Conservation (phyloP, 2,329 filamentous ascomycete genomes). For the Trichoderma aggressivum region DNA sequence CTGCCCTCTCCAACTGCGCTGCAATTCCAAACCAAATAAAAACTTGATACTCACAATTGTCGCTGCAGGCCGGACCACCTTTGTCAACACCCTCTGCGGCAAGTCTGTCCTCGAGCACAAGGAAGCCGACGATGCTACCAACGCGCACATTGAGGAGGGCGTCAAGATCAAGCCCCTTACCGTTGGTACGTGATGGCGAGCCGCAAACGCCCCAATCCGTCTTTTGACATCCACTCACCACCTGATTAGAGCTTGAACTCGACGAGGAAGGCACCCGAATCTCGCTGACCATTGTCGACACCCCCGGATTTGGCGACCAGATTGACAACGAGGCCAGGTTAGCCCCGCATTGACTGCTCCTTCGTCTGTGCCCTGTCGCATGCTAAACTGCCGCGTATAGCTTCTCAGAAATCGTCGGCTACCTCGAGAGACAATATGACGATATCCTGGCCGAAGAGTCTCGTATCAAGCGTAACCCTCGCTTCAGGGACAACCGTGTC, state of each 20-base stretch:
- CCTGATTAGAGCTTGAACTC: conserved; percentile 73
- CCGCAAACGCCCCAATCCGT: not conserved
- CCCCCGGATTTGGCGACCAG: conserved; percentile 95
- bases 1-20: conserved; percentile 19
- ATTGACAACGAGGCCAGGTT: conserved; percentile 99
- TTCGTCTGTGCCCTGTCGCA: not conserved
- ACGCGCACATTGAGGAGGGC: conserved; percentile 90
- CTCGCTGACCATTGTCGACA: conserved; percentile 97
- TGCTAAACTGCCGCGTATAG: conserved; percentile 42
- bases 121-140: conserved; percentile 85
- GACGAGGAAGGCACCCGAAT: conserved; percentile 98
- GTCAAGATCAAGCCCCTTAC: conserved; percentile 99
- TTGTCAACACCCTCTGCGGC: conserved; percentile 98
- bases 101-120: conserved; percentile 88
- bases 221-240: not conserved
- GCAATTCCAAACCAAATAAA: not conserved
- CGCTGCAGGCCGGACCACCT: conserved; percentile 81
- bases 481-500: conserved; percentile 98
- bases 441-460: conserved; percentile 99
- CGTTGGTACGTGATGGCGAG: conserved; percentile 62
- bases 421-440: conserved; percentile 98
- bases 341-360: conserved; percentile 23
- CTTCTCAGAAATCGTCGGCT: conserved; percentile 96
- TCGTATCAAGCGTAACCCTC: conserved; percentile 99
- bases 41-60: conserved; percentile 23